Base-by-base conservation (phyloP, 768 basidiomycete genomes). In the Saitozyma podzolica region DNA sequence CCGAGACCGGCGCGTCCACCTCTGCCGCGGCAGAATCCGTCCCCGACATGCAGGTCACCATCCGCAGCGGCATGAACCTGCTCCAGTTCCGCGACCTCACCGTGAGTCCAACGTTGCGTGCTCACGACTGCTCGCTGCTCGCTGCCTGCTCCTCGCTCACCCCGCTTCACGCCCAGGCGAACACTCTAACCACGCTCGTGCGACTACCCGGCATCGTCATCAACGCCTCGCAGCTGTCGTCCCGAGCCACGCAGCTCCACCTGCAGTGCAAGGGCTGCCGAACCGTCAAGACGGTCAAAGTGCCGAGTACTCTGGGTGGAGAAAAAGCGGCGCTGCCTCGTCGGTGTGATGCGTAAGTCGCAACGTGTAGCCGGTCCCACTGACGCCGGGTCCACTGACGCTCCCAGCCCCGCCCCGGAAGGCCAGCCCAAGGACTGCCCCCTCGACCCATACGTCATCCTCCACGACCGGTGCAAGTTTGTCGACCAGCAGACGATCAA, bases 171-270 rank as follows among this genome's bases (percentile, higher is more conserved):
- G 2, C 41, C 4, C 65, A 83, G 83, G 83, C 96, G 9, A 86
- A 93, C 70, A 92, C 89, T 19, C 90, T 98, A 84, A 94, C 92
- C 75, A 93, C 91, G 75, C 87, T 99, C 49, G 94, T 99, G 43
- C 90, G 96, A 62, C 86, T 97, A 49, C 96, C 96, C 1, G 96
- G 96, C 40, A 99, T 99, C 72, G 93, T 98, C 77, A 97, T 98
- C 76, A 94, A 94, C 40, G 91, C 96, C 0, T 95, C 93, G 9
- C 88, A 92, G 16, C 85, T 98, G 19, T 91, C 92, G 0, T 91
- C 95, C 1, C 88, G 95, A 50, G 92, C 96, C 9, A 93, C 92
- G 19, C 91, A 89, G 66, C 84, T 99, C 6, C 88, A 91, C 70
- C 84, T 99, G 16, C 92, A 93, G 79, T 99, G 96, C 79, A 91